Conservation (phyloP, 2,329 filamentous ascomycete species). For the Penicillium fuscoglaucum region DNA sequence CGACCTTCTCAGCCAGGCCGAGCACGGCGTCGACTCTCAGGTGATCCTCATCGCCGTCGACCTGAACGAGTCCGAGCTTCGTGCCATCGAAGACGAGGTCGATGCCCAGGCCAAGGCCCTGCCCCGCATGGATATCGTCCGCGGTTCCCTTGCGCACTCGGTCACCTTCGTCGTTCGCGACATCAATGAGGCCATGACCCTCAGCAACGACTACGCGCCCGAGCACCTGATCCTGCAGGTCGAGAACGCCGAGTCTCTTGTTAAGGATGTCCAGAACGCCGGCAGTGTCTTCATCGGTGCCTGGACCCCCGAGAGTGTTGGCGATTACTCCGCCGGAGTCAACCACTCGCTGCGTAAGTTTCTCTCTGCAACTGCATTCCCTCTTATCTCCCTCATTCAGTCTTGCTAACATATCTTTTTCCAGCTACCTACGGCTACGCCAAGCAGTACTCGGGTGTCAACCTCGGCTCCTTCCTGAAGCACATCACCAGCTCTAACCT, state of each 20-base stretch:
- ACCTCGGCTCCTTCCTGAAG: conserved; percentile 93
- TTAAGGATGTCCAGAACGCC: conserved; percentile 83
- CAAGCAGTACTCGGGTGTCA: conserved; percentile 97
- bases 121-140: conserved; percentile 89
- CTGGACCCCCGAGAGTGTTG: conserved; percentile 97
- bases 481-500: conserved; percentile 95
- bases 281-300: conserved; percentile 93
- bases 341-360: conserved; percentile 94
- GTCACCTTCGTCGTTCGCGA: conserved; percentile 76
- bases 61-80: conserved; percentile 68
- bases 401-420: conserved; percentile 22
- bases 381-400: not conserved
- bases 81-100: conserved; percentile 87
- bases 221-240: conserved; percentile 95
- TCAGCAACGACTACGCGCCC: conserved; percentile 93
- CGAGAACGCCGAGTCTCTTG: conserved; percentile 69
- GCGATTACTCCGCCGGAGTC: conserved; percentile 96
- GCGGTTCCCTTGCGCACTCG: conserved; percentile 86
- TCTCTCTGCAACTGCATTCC: not conserved
- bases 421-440: conserved; percentile 95
- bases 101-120: conserved; percentile 83
- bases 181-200: conserved; percentile 70
- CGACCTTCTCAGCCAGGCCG: conserved; percentile 90
- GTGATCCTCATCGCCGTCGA: conserved; percentile 87
- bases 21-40: conserved; percentile 95